A percentile compares a stretch with the other conserved stretches of the same genome.
Conservation (phyloP, 1,284 basidiomycete species). For the Stygiomarasmius scandens region DNA sequence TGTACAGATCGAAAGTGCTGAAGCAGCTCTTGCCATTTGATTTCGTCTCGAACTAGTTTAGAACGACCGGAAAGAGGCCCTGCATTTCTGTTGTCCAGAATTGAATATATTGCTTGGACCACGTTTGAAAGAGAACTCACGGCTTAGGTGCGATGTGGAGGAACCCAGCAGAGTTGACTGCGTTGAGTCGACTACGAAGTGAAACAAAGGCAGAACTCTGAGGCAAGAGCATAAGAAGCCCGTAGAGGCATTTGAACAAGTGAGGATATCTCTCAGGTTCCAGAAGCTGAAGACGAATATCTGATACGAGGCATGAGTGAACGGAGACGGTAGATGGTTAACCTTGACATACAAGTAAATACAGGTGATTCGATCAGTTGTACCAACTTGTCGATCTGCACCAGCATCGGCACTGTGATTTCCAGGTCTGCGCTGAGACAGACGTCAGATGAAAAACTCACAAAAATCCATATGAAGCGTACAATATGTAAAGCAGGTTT, state of each 20-base stretch:
- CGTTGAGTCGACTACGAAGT: slow-evolving; percentile 89
- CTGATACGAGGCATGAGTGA: slow-evolving; percentile 41
- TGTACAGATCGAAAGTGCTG: slow-evolving; percentile 86
- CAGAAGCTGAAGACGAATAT: slow-evolving; percentile 93
- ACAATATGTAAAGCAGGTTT: slow-evolving; percentile 97
- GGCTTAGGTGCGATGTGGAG: slow-evolving; percentile 84
- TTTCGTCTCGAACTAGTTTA: slow-evolving; percentile 82
- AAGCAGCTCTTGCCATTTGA: slow-evolving; percentile 93
- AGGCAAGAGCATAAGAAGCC: slow-evolving; percentile 95
- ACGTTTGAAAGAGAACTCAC: slow-evolving; percentile 46
- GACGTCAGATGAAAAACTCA: not conserved
- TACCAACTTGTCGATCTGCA: slow-evolving; percentile 98
- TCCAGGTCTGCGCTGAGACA: slow-evolving; percentile 86
- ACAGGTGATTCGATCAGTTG: slow-evolving; percentile 98
- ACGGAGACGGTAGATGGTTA: slow-evolving; percentile 5
- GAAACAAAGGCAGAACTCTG: slow-evolving; percentile 98
- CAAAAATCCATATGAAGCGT: slow-evolving; percentile 31
- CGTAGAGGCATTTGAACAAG: slow-evolving; percentile 97
- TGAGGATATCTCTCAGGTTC: slow-evolving; percentile 97
- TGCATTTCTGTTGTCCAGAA: slow-evolving; percentile 25
- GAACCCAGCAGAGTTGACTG: slow-evolving; percentile 94
- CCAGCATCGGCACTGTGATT: slow-evolving; percentile 91
- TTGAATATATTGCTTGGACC: slow-evolving; percentile 1
- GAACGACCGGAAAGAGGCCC: slow-evolving; percentile 57
- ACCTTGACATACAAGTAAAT: slow-evolving; percentile 85